phyloP scores from a whole-genome alignment of 208 protist species.

The Baffinella frigidus region DNA sequence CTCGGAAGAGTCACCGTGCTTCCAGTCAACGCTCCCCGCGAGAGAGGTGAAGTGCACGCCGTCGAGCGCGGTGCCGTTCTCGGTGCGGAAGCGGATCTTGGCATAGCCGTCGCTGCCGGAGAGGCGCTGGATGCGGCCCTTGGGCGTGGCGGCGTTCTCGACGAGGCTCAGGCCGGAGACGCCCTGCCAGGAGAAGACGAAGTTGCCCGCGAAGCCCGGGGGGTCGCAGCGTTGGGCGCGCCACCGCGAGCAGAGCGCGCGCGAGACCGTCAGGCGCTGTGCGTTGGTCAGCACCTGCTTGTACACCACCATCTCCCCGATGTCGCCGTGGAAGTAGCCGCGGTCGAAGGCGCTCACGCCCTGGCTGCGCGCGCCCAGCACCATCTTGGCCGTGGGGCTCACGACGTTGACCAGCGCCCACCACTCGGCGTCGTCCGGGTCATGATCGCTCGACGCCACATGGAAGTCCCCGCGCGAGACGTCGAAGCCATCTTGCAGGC shows the following conservation, averaged over 20 bases:
- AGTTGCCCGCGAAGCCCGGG: neutral
- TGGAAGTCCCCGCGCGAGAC: neutral
- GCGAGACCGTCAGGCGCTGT: neutral
- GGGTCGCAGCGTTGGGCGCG: neutral
- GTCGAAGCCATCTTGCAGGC: neutral
- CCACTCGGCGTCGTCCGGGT: no score
- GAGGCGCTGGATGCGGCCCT: neutral
- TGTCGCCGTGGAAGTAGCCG: constrained; percentile 48
- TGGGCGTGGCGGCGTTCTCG: neutral
- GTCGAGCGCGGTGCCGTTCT: neutral
- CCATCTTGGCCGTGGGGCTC: neutral
- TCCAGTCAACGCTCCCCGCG: neutral
- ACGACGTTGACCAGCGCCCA: neutral
- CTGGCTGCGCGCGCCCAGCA: neutral
- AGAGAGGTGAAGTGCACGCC: neutral
- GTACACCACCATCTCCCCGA: constrained; percentile 34
- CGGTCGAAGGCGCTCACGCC: neutral
- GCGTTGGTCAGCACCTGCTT: neutral
- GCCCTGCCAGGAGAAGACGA: neutral
- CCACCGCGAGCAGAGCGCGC: neutral
- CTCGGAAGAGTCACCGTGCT: neutral
- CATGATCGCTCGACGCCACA: no score
- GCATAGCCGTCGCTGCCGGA: constrained; percentile 3
- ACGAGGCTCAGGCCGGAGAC: neutral
- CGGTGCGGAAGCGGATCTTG: neutral